A percentile compares a stretch with the other conserved stretches of the same genome.
Evolutionary conservation across 1,284 basidiomycete genomes (phyloP).

Genomic region (Agroathelia rolfsii): DNA sequence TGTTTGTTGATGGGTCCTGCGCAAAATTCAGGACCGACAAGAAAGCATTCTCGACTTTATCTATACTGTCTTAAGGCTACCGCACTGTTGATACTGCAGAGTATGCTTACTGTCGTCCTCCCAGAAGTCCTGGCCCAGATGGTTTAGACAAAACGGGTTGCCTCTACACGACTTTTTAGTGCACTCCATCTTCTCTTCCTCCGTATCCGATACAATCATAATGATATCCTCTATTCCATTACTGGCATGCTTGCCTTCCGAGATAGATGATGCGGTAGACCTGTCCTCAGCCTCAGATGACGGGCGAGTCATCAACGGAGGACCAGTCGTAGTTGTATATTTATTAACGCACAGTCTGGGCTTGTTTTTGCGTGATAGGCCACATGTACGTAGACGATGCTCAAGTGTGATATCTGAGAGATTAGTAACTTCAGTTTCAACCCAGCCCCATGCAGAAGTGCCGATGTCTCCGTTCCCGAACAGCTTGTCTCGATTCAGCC

Average conservation of each 20-base stretch:
- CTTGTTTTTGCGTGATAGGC: constrained; percentile 41
- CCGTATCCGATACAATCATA: constrained; percentile 59
- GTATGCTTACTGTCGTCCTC: constrained; percentile 44
- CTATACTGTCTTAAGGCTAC: constrained; percentile 24
- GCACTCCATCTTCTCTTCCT: constrained; percentile 52
- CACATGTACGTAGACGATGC: constrained; percentile 58
- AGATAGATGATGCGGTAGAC: constrained; percentile 9
- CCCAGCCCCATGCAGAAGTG: constrained; percentile 67
- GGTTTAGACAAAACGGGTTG: constrained; percentile 79
- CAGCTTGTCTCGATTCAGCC: constrained; percentile 46
- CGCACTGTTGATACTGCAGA: constrained; percentile 11
- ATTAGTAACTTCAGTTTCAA: constrained; percentile 50
- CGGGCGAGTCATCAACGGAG: constrained; percentile 6
- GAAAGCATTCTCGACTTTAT: constrained; percentile 40
- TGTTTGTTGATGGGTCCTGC: constrained; percentile 38
- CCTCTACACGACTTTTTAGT: constrained; percentile 53
- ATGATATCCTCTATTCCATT: constrained; percentile 43
- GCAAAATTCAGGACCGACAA: constrained; percentile 43
- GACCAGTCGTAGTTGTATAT: constrained; percentile 28
- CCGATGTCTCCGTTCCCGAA: constrained; percentile 30
- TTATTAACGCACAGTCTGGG: constrained; percentile 47
- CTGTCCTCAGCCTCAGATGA: constrained; percentile 6
- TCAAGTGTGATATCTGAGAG: constrained; percentile 50
- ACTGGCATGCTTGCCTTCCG: constrained; percentile 7
- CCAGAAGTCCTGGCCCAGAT: constrained; percentile 75